Evolutionary conservation across 192 early-diverging fungal species (phyloP).

Genomic region (Backusella sp.): DNA sequence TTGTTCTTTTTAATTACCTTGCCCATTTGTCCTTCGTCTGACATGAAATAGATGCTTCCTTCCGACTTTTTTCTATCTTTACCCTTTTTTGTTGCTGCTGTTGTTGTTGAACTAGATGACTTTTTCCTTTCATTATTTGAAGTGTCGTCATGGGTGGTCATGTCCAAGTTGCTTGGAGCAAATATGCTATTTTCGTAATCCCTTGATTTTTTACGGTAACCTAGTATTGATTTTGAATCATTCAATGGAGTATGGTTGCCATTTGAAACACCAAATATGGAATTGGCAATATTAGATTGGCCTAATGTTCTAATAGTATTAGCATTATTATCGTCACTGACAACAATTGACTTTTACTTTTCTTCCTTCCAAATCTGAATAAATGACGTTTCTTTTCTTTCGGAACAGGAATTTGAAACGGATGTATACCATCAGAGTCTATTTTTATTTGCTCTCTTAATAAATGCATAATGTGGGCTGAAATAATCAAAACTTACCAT

Average conservation of each 20-base stretch:
- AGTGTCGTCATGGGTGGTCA: neutral
- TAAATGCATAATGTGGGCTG: neutral
- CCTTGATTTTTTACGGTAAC: slow-evolving; percentile 15
- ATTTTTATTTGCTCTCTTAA: neutral
- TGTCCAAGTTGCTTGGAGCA: neutral
- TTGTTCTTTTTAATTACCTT: neutral
- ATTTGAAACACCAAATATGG: slow-evolving; percentile 6
- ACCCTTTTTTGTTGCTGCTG: slow-evolving; percentile 2
- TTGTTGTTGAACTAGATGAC: slow-evolving; percentile 9
- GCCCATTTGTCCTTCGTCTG: slow-evolving; percentile 7
- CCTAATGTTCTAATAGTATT: neutral
- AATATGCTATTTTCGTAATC: slow-evolving; percentile 6
- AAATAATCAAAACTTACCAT: neutral
- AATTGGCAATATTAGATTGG: neutral
- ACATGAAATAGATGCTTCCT: slow-evolving; percentile 9
- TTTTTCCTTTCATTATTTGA: neutral
- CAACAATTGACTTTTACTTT: slow-evolving; percentile 16
- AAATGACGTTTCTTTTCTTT: slow-evolving; percentile 30
- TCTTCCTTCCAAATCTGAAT: slow-evolving; percentile 30
- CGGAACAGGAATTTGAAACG: slow-evolving; percentile 13
- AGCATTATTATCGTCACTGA: neutral
- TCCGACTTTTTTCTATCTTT: slow-evolving; percentile 23
- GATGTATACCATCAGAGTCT: neutral
- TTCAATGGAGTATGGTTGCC: neutral
- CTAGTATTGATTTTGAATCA: neutral